Conservation (phyloP, 225 moss, liverwort and hornwort genomes). For the Marchantia polymorpha region DNA sequence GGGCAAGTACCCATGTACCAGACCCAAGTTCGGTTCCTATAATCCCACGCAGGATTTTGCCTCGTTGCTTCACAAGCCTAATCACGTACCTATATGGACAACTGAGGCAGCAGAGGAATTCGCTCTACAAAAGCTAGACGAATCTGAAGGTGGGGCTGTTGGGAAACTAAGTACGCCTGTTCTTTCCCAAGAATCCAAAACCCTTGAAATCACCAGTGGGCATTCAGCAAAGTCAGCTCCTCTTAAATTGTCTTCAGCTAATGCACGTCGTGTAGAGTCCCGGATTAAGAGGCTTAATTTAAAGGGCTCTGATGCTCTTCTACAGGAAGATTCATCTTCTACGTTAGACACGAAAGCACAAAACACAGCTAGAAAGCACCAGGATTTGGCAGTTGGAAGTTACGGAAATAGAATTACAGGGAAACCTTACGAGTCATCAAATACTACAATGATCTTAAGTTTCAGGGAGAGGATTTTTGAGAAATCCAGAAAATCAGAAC, state of each 20-base stretch:
- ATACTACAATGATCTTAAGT: background rate
- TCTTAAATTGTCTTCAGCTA: background rate
- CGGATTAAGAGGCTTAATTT: background rate
- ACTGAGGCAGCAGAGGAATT: conserved; percentile 41
- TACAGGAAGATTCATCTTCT: background rate
- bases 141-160: background rate
- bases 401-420: background rate
- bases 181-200: background rate
- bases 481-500: background rate
- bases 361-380: background rate
- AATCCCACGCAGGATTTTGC: conserved; percentile 34
- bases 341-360: background rate
- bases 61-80: conserved; percentile 34
- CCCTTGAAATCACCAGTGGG: background rate
- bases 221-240: background rate
- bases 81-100: conserved; percentile 40
- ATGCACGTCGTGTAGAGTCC: background rate
- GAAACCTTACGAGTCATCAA: background rate
- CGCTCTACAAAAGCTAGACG: background rate
- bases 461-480: background rate
- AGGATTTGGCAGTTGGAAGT: background rate
- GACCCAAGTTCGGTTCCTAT: conserved; percentile 39
- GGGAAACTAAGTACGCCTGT: background rate
- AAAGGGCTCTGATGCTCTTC: background rate
- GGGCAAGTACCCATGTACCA: conserved; percentile 64